These are phyloP conservation scores for Allomyces macrogynus DNA, from an alignment of 192 early-diverging fungal species.

Conservation along the genomic window DNA sequence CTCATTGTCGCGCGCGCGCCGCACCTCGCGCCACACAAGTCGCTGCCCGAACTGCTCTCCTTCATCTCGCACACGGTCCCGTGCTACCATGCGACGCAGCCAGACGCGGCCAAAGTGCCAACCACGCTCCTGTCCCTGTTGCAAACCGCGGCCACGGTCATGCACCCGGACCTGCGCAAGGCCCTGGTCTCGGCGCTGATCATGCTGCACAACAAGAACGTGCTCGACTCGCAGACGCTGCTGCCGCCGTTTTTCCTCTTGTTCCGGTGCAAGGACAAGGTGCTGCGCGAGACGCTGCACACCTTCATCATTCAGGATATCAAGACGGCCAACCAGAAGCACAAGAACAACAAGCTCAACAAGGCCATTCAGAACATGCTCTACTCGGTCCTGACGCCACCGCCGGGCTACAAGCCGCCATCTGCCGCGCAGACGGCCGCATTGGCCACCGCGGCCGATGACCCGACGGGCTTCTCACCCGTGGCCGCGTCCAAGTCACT, in stretches of 20 bases:
- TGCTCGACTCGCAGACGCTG: constrained; percentile 31
- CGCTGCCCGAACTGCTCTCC: constrained; percentile 71
- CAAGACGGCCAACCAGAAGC: constrained; percentile 73
- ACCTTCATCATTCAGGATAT: constrained; percentile 90
- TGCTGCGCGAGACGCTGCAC: constrained; percentile 70
- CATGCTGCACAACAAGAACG: constrained; percentile 66
- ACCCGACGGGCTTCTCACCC: background rate
- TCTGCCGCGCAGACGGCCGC: background rate
- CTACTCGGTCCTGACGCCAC: constrained; percentile 73
- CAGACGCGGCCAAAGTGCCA: background rate
- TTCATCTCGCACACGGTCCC: constrained; percentile 56
- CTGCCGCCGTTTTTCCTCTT: constrained; percentile 91
- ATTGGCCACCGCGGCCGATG: background rate
- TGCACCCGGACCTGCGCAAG: constrained; percentile 64
- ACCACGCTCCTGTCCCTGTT: constrained; percentile 36
- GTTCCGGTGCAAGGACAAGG: constrained; percentile 85
- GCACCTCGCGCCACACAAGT: constrained; percentile 39
- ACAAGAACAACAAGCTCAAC: constrained; percentile 95
- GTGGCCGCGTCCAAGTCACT: constrained; percentile 65
- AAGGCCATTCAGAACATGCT: constrained; percentile 92
- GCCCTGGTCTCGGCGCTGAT: constrained; percentile 78
- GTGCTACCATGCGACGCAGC: background rate
- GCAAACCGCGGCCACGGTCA: constrained; percentile 53
- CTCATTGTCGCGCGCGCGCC: constrained; percentile 79
- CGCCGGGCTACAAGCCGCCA: background rate